Percentiles rank a stretch among this genome's conserved stretches.
These are phyloP conservation scores for Pseudogymnoascus sp. DNA, from an alignment of 2,329 filamentous ascomycete species.

Conservation along the genomic window DNA sequence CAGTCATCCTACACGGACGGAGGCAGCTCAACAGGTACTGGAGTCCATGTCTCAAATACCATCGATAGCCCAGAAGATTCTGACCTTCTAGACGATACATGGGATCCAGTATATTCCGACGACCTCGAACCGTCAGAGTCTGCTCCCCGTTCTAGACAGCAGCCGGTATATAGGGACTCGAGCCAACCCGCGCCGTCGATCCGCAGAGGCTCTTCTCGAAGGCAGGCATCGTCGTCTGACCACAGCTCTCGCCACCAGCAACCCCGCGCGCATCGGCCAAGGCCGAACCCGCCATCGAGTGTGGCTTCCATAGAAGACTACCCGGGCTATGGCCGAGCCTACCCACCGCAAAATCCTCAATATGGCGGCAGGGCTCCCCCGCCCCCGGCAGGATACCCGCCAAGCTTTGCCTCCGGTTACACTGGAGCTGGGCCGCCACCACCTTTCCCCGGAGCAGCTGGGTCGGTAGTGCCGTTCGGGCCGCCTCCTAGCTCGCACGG, in stretches of 20 bases:
- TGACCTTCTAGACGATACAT: constrained; percentile 32
- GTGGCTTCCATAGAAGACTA: constrained; percentile 62
- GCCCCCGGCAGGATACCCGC: constrained; percentile 25
- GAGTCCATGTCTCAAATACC: constrained; percentile 27
- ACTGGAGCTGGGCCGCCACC: constrained; percentile 23
- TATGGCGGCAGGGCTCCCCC: constrained; percentile 25
- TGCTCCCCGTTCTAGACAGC: constrained; percentile 39
- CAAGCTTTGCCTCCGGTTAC: constrained; percentile 25
- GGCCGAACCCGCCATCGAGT: constrained; percentile 52
- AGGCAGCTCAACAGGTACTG: constrained; percentile 27
- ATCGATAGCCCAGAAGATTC: constrained; percentile 35
- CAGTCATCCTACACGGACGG: constrained; percentile 28
- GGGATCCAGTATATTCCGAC: constrained; percentile 37
- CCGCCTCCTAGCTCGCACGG: constrained; percentile 22
- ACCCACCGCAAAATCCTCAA: constrained; percentile 28
- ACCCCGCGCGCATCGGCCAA: constrained; percentile 37
- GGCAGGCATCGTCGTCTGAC: constrained; percentile 27
- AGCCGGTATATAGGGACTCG: constrained; percentile 26
- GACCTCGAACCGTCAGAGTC: constrained; percentile 54
- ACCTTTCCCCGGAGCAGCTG: constrained; percentile 26
- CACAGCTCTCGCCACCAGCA: constrained; percentile 32
- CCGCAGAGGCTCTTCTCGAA: constrained; percentile 36
- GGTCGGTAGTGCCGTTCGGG: constrained; percentile 29
- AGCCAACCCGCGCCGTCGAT: constrained; percentile 28
- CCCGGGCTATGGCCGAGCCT: constrained; percentile 39